phyloP scores from a whole-genome alignment of 2,329 filamentous ascomycete species.

The Pyrenophora tritici-repentis region DNA sequence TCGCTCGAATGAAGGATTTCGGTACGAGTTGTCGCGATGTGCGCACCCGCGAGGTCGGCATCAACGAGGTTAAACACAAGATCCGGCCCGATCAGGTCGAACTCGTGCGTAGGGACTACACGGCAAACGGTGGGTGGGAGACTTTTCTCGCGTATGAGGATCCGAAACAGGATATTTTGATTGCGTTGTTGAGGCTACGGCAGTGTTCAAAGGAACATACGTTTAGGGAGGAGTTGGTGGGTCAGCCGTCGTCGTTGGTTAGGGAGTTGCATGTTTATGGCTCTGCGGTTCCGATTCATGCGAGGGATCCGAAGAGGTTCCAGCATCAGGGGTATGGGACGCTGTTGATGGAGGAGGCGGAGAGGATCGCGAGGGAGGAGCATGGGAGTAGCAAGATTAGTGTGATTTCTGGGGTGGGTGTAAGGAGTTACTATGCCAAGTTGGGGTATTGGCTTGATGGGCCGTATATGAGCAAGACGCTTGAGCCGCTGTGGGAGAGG shows the following conservation, averaged over 20 bases:
- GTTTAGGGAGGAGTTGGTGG: slow-evolving; percentile 82
- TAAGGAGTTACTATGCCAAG: slow-evolving; percentile 91
- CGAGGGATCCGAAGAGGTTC: slow-evolving; percentile 92
- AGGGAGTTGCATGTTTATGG: slow-evolving; percentile 96
- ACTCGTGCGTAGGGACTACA: slow-evolving; percentile 90
- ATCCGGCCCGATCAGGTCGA: slow-evolving; percentile 96
- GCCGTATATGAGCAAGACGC: slow-evolving; percentile 63
- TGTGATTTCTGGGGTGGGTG: slow-evolving; percentile 96
- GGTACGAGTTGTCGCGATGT: slow-evolving; percentile 97
- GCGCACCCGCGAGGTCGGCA: slow-evolving; percentile 91
- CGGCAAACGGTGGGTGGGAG: slow-evolving; percentile 96
- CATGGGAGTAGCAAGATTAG: slow-evolving; percentile 93
- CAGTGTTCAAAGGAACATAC: slow-evolving; percentile 93
- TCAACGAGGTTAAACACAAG: slow-evolving; percentile 99
- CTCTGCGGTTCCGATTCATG: slow-evolving; percentile 95
- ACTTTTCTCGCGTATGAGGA: slow-evolving; percentile 98
- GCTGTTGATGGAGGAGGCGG: slow-evolving; percentile 95
- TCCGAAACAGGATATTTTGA: slow-evolving; percentile 96
- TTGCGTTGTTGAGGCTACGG: slow-evolving; percentile 83
- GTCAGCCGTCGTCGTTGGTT: slow-evolving; percentile 88
- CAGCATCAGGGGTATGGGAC: slow-evolving; percentile 98
- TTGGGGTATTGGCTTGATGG: slow-evolving; percentile 94
- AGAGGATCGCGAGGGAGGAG: slow-evolving; percentile 91
- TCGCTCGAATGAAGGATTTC: slow-evolving; percentile 99
- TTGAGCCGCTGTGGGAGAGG: slow-evolving; percentile 43